Percentiles rank a stretch among this genome's conserved stretches.
phyloP scores from a whole-genome alignment of 2,329 filamentous ascomycete genomes.

The Colletotrichum truncatum region DNA sequence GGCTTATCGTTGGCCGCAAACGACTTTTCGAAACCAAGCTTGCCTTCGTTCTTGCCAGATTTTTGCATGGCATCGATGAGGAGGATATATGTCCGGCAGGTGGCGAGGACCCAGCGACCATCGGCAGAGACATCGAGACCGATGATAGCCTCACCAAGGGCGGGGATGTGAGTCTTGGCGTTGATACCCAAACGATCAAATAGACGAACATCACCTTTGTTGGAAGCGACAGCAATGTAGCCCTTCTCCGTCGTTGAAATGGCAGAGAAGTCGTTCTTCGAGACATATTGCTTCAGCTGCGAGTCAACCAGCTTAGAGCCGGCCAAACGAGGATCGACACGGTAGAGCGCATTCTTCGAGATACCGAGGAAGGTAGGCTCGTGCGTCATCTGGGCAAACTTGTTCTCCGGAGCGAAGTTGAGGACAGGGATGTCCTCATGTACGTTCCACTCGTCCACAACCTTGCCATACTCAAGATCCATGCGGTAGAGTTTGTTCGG shows the following conservation, averaged over 20 bases:
- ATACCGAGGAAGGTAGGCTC: constrained; percentile 96
- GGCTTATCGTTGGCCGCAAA: constrained; percentile 95
- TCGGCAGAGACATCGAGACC: constrained; percentile 96
- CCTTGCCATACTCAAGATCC: constrained; percentile 97
- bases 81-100: constrained; percentile 92
- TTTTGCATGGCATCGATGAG: constrained; percentile 93
- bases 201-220: constrained; percentile 96
- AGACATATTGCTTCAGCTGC: constrained; percentile 93
- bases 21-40: constrained; percentile 94
- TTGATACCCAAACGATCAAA: constrained; percentile 97
- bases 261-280: constrained; percentile 97
- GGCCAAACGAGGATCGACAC: constrained; percentile 88
- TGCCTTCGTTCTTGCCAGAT: constrained; percentile 94
- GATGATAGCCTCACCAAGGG: constrained; percentile 92
- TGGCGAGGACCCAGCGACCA: constrained; percentile 94
- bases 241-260: constrained; percentile 95
- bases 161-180: constrained; percentile 96
- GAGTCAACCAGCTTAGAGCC: constrained; percentile 93
- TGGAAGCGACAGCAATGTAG: constrained; percentile 95
- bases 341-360: constrained; percentile 91
- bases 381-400: constrained; percentile 96
- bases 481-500: constrained; percentile 95
- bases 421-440: constrained; percentile 95
- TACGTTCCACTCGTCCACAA: constrained; percentile 98
- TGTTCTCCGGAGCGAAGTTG: constrained; percentile 94